phyloP scores from a whole-genome alignment of 805 yeast species.

The Debaryomyces castellii region DNA sequence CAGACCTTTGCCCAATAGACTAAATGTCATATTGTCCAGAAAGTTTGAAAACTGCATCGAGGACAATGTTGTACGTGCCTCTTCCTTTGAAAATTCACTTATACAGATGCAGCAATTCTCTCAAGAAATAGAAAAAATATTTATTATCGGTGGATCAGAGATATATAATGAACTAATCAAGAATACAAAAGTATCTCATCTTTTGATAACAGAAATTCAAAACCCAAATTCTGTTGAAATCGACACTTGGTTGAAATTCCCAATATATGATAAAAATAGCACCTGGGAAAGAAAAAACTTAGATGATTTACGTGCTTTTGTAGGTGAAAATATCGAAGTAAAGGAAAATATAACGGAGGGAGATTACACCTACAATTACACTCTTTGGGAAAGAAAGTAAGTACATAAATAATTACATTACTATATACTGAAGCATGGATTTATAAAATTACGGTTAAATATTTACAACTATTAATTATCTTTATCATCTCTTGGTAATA shows the following conservation, averaged over 20 bases:
- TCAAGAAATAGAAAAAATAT: constrained; percentile 54
- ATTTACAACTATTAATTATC: constrained; percentile 1
- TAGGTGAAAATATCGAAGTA: constrained; percentile 27
- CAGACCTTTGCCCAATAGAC: constrained; percentile 75
- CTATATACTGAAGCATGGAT: neutral
- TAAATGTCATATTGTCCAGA: constrained; percentile 75
- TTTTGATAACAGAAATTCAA: constrained; percentile 69
- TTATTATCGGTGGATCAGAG: constrained; percentile 92
- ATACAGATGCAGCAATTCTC: constrained; percentile 10
- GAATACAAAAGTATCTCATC: constrained; percentile 45
- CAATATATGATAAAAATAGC: constrained; percentile 13
- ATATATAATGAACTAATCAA: constrained; percentile 61
- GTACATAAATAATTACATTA: neutral
- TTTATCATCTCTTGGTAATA: neutral
- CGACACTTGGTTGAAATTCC: constrained; percentile 67
- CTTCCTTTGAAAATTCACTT: constrained; percentile 27
- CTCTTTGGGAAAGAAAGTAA: constrained; percentile 50
- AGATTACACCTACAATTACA: constrained; percentile 53
- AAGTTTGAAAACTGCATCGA: constrained; percentile 18
- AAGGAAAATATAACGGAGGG: constrained; percentile 38
- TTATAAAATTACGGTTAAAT: constrained; percentile 2
- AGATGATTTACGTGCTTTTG: constrained; percentile 35
- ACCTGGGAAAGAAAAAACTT: constrained; percentile 37
- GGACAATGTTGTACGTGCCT: constrained; percentile 25
- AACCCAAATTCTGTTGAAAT: constrained; percentile 45